phyloP scores from a whole-genome alignment of 805 yeast genomes.

The Scheffersomyces stipitis region DNA sequence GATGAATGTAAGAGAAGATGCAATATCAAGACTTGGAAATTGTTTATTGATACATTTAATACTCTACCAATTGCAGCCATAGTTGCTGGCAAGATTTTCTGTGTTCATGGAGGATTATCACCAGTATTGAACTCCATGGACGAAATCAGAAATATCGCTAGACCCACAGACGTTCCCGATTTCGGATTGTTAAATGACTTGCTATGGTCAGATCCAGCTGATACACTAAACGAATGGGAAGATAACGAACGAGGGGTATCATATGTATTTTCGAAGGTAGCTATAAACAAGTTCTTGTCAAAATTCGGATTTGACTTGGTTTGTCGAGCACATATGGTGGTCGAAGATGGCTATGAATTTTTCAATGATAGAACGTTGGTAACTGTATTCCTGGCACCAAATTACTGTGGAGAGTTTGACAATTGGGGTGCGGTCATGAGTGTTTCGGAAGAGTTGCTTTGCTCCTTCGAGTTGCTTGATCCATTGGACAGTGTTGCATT shows the following conservation, averaged over 20 bases:
- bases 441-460: conserved; percentile 86
- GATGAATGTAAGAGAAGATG: conserved; percentile 97
- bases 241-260: conserved; percentile 85
- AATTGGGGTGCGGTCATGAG: conserved; percentile 99
- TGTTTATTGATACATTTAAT: conserved; percentile 91
- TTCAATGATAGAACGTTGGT: conserved; percentile 71
- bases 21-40: conserved; percentile 90
- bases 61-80: conserved; percentile 94
- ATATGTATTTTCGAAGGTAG: conserved; percentile 75
- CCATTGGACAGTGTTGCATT: conserved; percentile 92
- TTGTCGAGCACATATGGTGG: conserved; percentile 87
- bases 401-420: conserved; percentile 81
- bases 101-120: conserved; percentile 83
- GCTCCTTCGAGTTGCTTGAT: conserved; percentile 90
- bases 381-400: conserved; percentile 74
- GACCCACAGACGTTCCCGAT: conserved; percentile 88
- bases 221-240: conserved; percentile 81
- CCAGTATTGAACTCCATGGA: conserved; percentile 74
- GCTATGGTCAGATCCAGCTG: conserved; percentile 85
- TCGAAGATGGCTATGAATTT: conserved; percentile 77
- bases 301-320: conserved; percentile 79
- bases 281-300: conserved; percentile 72
- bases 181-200: conserved; percentile 75
- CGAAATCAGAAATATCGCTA: conserved; percentile 69
- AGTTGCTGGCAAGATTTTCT: conserved; percentile 92